Base-by-base conservation (phyloP, 108 stramenopile species). In the Pseudonitzschia multistriata region DNA sequence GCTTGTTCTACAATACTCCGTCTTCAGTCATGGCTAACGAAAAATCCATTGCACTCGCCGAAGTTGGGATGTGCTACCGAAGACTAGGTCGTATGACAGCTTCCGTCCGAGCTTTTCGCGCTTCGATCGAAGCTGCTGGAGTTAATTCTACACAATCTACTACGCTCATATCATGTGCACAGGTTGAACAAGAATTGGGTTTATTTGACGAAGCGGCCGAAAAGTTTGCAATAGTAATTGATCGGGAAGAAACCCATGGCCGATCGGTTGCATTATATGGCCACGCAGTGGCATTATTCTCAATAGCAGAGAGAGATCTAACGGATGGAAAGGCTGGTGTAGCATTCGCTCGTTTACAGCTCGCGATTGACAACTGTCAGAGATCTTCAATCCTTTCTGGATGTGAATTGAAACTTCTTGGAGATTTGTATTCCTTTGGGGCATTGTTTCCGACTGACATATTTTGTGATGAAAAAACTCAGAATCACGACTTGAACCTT, bases 371-470 rank as follows among this genome's bases (percentile, higher is more conserved):
- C 11, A 34, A 39, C 31, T 71, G 72, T 52, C 0, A 80, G 49
- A 24, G 72, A 17, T 66, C 47, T 27, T 40, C 65, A 5, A 55
- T 29, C 34, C 5, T 35, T 36, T 65, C 71, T 42, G 71, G 40
- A 4, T 88, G 85, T 61, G 74, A 72, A 36, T 47, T 67, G 21
- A 91, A 91, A 54, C 81, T 88, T 0, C 74, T 87, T n/a, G 90
- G 90, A 31, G 90, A 91, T 71, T 57, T 91, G 28, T 83, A 84
- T 62, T 83, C 90, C 37, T 81, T 82, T 61, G 84, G 83, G 65
- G 80, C 81, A 31, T 57, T 62, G 17, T 68, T 91, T 6, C 90
- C 90, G 15, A 45, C 74, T 1, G 72, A 83, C 67, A 74, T 86
- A 8, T 88, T 88, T 73, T 35, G n/a, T 21, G 77, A 74, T 5